These are phyloP conservation scores for Elsinoe fawcettii DNA, from an alignment of 2,329 filamentous ascomycete species.

Conservation along the genomic window DNA sequence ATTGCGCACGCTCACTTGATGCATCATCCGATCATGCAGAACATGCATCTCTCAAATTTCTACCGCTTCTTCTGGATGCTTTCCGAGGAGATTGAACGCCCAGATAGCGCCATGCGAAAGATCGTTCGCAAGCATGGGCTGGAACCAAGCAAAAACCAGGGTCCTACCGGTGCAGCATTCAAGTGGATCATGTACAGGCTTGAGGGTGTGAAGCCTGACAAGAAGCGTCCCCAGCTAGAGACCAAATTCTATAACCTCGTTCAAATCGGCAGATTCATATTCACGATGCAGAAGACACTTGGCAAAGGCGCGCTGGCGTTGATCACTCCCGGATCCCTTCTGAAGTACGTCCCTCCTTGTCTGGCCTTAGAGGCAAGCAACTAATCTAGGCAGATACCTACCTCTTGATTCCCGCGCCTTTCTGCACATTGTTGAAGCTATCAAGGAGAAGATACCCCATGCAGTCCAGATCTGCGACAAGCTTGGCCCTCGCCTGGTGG, in stretches of 20 bases:
- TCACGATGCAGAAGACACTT: background rate
- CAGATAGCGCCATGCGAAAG: background rate
- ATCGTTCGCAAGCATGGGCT: constrained; percentile 4
- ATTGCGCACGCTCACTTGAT: background rate
- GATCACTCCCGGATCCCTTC: background rate
- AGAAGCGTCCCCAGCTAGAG: background rate
- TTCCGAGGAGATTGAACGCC: constrained; percentile 5
- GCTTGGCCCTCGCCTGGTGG: background rate
- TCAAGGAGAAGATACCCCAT: background rate
- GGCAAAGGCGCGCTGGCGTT: constrained; percentile 2
- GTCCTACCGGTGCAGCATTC: constrained; percentile 5
- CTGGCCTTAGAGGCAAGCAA: too few relatives aligned
- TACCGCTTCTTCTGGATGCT: constrained; percentile 13
- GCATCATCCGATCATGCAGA: constrained; percentile 9
- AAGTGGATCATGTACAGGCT: constrained; percentile 4
- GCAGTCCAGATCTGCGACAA: constrained; percentile 2
- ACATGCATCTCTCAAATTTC: constrained; percentile 11
- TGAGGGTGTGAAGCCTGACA: constrained; percentile 4
- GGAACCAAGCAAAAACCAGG: constrained; percentile 1
- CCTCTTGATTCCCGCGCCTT: constrained; percentile 6
- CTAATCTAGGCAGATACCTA: background rate
- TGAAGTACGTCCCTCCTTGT: background rate
- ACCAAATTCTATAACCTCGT: constrained; percentile 7
- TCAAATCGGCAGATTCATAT: constrained; percentile 3
- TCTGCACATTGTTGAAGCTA: constrained; percentile 4